A percentile compares a stretch with the other conserved stretches of the same genome.
These are phyloP conservation scores for Phytophthora citricola DNA, from an alignment of 352 stramenopile species.

Conservation along the genomic window DNA sequence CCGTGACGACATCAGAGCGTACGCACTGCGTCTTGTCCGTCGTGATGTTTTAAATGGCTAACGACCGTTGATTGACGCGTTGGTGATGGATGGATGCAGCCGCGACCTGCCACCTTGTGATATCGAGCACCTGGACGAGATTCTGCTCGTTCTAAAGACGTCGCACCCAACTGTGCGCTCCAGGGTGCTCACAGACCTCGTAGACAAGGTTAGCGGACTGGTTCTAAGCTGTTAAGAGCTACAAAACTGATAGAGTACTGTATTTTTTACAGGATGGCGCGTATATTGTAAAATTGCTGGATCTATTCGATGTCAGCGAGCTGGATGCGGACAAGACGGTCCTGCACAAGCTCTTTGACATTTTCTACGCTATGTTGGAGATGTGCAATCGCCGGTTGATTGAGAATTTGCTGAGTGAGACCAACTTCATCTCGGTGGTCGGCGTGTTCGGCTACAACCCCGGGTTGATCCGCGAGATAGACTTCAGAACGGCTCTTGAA, in stretches of 20 bases:
- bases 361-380: constrained; percentile 83
- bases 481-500: constrained; percentile 76
- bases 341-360: constrained; percentile 74
- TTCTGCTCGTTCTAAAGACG: constrained; percentile 68
- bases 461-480: constrained; percentile 73
- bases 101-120: constrained; percentile 70
- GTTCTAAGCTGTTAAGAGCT: not conserved
- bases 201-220: constrained; percentile 39
- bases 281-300: constrained; percentile 78
- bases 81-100: constrained; percentile 32
- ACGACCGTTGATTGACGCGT: constrained; percentile 18
- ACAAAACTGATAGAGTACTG: not conserved
- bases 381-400: constrained; percentile 74
- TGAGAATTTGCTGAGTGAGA: constrained; percentile 73
- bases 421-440: constrained; percentile 85
- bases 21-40: constrained; percentile 19
- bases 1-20: constrained; percentile 63
- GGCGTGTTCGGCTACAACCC: constrained; percentile 86
- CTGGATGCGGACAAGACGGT: constrained; percentile 64
- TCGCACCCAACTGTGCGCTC: constrained; percentile 60
- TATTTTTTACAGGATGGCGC: constrained; percentile 52
- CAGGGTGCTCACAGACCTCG: constrained; percentile 57
- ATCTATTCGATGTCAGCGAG: constrained; percentile 78
- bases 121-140: constrained; percentile 69
- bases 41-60: constrained; percentile 17